Evolutionary conservation across 2,329 filamentous ascomycete genomes (phyloP).

Genomic region (Beauveria australis): DNA sequence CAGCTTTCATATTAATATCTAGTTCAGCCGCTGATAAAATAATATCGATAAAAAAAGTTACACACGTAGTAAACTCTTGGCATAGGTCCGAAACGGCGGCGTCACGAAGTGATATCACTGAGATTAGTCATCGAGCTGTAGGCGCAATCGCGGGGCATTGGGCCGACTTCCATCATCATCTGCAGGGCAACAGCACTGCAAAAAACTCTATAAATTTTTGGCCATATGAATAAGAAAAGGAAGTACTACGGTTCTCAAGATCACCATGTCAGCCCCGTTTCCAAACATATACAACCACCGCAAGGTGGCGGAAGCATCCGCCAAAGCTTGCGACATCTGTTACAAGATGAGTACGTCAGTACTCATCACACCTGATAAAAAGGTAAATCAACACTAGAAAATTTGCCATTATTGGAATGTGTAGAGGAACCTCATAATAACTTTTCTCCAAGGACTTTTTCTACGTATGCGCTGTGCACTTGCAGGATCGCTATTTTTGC

Average conservation of each 20-base stretch:
- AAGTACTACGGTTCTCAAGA: background rate
- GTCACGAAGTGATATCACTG: background rate
- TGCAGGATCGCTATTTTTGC: conserved; percentile 78
- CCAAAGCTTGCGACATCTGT: conserved; percentile 84
- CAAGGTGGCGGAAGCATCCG: conserved; percentile 73
- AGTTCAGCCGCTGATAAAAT: too few relatives aligned
- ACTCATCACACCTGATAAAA: conserved; percentile 80
- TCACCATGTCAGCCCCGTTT: conserved; percentile 40
- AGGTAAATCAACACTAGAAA: conserved; percentile 43
- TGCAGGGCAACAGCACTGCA: background rate
- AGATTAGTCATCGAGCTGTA: conserved; percentile 5
- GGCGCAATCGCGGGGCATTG: background rate
- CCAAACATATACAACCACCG: conserved; percentile 79
- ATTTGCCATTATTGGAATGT: background rate
- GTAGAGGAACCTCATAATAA: background rate
- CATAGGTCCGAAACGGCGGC: background rate
- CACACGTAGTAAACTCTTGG: background rate
- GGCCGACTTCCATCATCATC: background rate
- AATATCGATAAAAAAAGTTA: too few relatives aligned
- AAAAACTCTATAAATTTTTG: background rate
- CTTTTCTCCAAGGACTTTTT: conserved; percentile 62
- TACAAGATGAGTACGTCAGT: conserved; percentile 83
- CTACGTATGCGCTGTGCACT: conserved; percentile 76
- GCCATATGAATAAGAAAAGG: background rate
- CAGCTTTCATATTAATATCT: too few relatives aligned